Conservation (phyloP, 306 rosid genomes). For the Mimosa bimucronata region DNA sequence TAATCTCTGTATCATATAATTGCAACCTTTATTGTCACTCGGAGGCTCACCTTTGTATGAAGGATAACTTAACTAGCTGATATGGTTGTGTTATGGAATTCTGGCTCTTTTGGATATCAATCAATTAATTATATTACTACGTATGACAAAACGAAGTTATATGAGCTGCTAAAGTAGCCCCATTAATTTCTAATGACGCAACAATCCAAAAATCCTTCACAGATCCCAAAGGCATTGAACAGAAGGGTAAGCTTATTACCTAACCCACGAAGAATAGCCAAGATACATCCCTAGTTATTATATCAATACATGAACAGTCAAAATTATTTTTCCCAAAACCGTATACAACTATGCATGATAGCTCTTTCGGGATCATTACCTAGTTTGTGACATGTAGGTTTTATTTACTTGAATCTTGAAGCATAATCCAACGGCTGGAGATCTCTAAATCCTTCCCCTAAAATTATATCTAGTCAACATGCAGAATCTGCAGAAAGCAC, state of each 20-base stretch:
- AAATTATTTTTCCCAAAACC: not conserved
- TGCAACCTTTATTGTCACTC: too few species aligned
- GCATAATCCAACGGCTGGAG: not conserved
- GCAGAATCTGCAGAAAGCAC: not conserved
- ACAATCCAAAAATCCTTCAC: constrained; percentile 38
- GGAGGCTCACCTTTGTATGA: too few species aligned
- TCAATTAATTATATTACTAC: constrained; percentile 36
- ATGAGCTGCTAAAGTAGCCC: constrained; percentile 3
- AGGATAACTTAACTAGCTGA: not conserved
- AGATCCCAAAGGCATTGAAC: constrained; percentile 50
- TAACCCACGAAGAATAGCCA: not conserved
- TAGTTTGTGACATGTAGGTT: not conserved
- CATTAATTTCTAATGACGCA: not conserved
- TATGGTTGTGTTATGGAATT: constrained; percentile 26
- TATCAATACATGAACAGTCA: not conserved
- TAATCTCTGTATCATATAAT: too few species aligned
- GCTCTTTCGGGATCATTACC: not conserved
- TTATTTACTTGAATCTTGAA: not conserved
- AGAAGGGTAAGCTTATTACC: not conserved
- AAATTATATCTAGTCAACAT: not conserved
- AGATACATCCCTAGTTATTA: constrained; percentile 1
- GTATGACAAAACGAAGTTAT: constrained; percentile 64
- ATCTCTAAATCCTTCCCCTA: not conserved
- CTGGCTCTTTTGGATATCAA: constrained; percentile 27
- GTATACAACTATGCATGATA: not conserved